These are phyloP conservation scores for Vanderwaltozyma verrucispora DNA, from an alignment of 805 yeast species.

Conservation along the genomic window DNA sequence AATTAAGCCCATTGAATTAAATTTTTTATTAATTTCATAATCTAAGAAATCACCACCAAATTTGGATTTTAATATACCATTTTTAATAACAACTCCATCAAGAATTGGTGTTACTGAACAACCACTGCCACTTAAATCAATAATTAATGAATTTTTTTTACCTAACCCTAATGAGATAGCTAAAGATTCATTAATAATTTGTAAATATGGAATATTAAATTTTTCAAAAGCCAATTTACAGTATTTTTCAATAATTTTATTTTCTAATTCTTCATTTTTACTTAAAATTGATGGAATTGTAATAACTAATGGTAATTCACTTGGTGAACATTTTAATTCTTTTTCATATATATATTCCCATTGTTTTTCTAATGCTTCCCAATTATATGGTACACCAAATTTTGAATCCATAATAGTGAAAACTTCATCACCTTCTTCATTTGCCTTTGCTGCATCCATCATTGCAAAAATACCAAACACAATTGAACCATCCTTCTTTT, in stretches of 20 bases:
- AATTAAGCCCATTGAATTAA: slow-evolving; percentile 19
- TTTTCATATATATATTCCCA: slow-evolving; percentile 57
- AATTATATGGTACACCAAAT: slow-evolving; percentile 58
- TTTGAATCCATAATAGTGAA: slow-evolving; percentile 44
- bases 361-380: slow-evolving; percentile 55
- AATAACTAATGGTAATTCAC: slow-evolving; percentile 56
- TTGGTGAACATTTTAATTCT: slow-evolving; percentile 38
- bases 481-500: slow-evolving; percentile 17
- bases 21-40: slow-evolving; percentile 45
- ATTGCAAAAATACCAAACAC: slow-evolving; percentile 24
- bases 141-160: slow-evolving; percentile 63
- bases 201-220: slow-evolving; percentile 64
- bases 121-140: slow-evolving; percentile 67
- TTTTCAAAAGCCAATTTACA: slow-evolving; percentile 68
- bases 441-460: slow-evolving; percentile 12
- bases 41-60: slow-evolving; percentile 82
- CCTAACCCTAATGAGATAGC: slow-evolving; percentile 74
- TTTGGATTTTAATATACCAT: slow-evolving; percentile 54
- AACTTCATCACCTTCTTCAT: slow-evolving; percentile 14
- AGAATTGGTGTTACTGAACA: slow-evolving; percentile 66
- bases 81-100: slow-evolving; percentile 61
- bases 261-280: slow-evolving; percentile 13
- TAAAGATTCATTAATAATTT: slow-evolving; percentile 65
- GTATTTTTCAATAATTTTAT: slow-evolving; percentile 42
- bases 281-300: slow-evolving; percentile 24